Evolutionary conservation across 148 eudicot genomes (phyloP).

Genomic region (Rhododendron vialii): DNA sequence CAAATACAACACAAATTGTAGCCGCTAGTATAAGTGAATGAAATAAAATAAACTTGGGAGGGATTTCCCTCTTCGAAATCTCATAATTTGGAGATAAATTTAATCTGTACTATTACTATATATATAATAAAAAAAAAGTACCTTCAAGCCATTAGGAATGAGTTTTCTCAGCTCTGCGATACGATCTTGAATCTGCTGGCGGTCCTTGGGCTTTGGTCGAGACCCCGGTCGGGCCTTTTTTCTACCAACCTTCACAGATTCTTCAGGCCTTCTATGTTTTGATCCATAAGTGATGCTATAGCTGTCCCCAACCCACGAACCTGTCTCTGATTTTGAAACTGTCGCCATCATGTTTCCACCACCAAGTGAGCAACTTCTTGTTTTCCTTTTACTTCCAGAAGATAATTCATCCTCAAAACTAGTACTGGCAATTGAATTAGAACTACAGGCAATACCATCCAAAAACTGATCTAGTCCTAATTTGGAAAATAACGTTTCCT

Average conservation of each 20-base stretch:
- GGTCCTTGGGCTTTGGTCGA: constrained; percentile 80
- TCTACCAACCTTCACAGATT: constrained; percentile 40
- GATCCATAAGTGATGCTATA: constrained; percentile 31
- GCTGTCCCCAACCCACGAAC: constrained; percentile 33
- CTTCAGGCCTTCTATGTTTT: constrained; percentile 31
- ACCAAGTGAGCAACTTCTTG: constrained; percentile 23
- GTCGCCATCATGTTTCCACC: constrained; percentile 14
- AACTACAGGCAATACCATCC: constrained; percentile 27
- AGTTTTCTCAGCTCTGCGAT: constrained; percentile 71
- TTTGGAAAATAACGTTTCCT: constrained; percentile 58
- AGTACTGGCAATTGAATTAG: constrained; percentile 33
- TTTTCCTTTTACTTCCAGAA: constrained; percentile 33
- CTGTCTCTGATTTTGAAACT: constrained; percentile 18
- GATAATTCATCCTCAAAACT: constrained; percentile 40
- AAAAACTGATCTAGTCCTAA: constrained; percentile 60
- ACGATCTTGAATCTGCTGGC: constrained; percentile 75
- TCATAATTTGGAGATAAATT: neutral
- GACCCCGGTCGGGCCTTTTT: constrained; percentile 73
- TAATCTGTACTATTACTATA: neutral
- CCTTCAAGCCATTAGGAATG: constrained; percentile 87
- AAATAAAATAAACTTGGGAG: neutral
- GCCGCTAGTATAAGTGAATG: neutral
- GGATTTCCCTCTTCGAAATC: neutral
- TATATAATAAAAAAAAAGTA: constrained; percentile 14
- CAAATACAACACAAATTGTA: neutral